Evolutionary conservation across 2,329 filamentous ascomycete species (phyloP), one percentile per base, ranked within the genome.

Genomic region (Gnomoniopsis smithogilvyi): DNA sequence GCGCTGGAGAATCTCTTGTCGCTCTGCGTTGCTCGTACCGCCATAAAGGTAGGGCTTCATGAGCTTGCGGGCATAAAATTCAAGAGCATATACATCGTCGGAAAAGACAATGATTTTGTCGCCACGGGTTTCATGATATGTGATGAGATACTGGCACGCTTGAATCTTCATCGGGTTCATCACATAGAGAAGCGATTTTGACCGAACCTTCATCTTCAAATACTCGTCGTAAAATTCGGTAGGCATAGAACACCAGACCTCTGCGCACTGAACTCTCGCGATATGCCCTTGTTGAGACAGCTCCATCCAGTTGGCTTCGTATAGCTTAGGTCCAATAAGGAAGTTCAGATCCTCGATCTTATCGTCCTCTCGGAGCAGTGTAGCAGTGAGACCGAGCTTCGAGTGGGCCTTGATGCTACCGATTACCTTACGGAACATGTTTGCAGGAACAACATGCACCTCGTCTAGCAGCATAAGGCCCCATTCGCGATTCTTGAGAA

Each of bases 231-330:
- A 98, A 71, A 99, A 99, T 67, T 99, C 95, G 0, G 93, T 95
- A 0, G 95, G 96, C 95, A 99, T 99, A 2, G 94, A 92, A 70
- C 95, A 99, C 95, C 95, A 99, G 7, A 99, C 95, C 74, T 99
- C 95, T 15, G 95, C 95, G 73, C 95, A 99, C 73, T 99, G 95
- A 2, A 99, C 95, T 66, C 92, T 89, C 38, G 95, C 95, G 72
- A 99, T 99, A 70, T 97, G 93, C 0, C 95, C 95, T 74, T 97
- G 92, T 68, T 97, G 91, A 1, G 94, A 95, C 45, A 99, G 83
- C 73, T 99, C 95, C 87, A 98, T 96, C 95, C 95, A 99, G 72
- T 99, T 99, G 30, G 95, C 95, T 74, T 99, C 95, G 70, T 96
- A 99, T 0, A 99, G 80, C 73, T 99, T 99, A 0, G 95, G 95